Evolutionary conservation across 2,329 filamentous ascomycete genomes (phyloP).

Genomic region (Hortaea werneckii): DNA sequence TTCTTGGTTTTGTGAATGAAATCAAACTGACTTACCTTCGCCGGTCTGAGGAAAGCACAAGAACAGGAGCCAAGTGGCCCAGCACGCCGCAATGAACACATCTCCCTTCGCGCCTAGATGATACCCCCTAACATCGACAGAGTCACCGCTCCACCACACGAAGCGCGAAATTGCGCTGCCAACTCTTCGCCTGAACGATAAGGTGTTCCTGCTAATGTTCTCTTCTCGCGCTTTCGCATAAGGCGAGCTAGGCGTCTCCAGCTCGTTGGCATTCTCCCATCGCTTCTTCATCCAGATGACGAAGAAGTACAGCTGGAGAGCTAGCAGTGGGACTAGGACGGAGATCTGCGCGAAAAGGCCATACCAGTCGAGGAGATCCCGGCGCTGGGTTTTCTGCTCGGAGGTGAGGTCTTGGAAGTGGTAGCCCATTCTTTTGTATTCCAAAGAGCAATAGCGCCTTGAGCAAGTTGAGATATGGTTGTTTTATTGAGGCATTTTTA

Average conservation of each 20-base stretch:
- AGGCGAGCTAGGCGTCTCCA: constrained; percentile 32
- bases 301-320: constrained; percentile 33
- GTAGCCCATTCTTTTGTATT: constrained; percentile 31
- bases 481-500: too few relatives aligned
- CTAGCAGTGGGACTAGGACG: constrained; percentile 35
- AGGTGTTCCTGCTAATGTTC: constrained; percentile 5
- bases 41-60: constrained; percentile 43
- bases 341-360: constrained; percentile 48
- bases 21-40: constrained; percentile 36
- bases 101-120: constrained; percentile 40
- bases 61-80: constrained; percentile 44
- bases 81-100: constrained; percentile 37
- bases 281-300: constrained; percentile 21
- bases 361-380: constrained; percentile 44
- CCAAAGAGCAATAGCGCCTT: not conserved
- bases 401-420: constrained; percentile 42
- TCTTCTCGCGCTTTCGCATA: constrained; percentile 23
- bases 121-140: constrained; percentile 24
- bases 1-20: not conserved
- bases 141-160: constrained; percentile 25
- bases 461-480: not conserved
- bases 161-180: constrained; percentile 5
- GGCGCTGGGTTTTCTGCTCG: constrained; percentile 40
- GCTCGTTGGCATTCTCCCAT: constrained; percentile 7
- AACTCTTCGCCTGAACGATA: not conserved